A percentile compares a stretch with the other conserved stretches of the same genome.
Conservation (phyloP, 2,329 filamentous ascomycete species). For the Pezicula neosporulosa region DNA sequence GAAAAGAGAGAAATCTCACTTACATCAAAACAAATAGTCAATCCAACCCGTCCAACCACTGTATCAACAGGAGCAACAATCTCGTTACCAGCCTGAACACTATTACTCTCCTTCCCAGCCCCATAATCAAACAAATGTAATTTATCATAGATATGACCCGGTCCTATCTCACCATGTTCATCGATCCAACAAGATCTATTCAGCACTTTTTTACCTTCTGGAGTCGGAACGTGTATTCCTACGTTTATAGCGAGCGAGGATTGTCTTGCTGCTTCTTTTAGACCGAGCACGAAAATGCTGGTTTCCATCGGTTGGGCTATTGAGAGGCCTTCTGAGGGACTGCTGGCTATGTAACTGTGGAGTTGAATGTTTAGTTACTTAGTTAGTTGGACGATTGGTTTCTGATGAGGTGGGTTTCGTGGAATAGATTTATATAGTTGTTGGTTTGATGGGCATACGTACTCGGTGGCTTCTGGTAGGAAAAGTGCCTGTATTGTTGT, state of each 20-base stretch:
- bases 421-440: no score
- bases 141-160: conserved; percentile 70
- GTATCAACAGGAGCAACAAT: conserved; percentile 72
- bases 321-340: conserved; percentile 62
- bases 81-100: conserved; percentile 62
- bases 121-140: conserved; percentile 81
- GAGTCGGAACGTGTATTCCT: conserved; percentile 74
- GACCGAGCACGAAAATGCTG: conserved; percentile 73
- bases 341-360: conserved; percentile 74
- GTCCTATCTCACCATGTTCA: conserved; percentile 51
- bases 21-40: conserved; percentile 84
- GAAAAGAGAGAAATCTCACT: conserved; percentile 13
- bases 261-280: conserved; percentile 63
- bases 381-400: no score
- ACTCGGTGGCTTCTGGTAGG: conserved; percentile 71
- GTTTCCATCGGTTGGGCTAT: conserved; percentile 64
- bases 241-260: conserved; percentile 74
- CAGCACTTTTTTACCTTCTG: conserved; percentile 43
- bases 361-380: conserved; percentile 29
- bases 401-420: no score
- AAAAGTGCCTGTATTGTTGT: conserved; percentile 63
- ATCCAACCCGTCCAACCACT: conserved; percentile 69
- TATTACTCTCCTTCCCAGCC: conserved; percentile 61
- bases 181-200: conserved; percentile 68
- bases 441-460: no score